Base-by-base conservation (phyloP, 768 basidiomycete genomes). In the Russula sp. region DNA sequence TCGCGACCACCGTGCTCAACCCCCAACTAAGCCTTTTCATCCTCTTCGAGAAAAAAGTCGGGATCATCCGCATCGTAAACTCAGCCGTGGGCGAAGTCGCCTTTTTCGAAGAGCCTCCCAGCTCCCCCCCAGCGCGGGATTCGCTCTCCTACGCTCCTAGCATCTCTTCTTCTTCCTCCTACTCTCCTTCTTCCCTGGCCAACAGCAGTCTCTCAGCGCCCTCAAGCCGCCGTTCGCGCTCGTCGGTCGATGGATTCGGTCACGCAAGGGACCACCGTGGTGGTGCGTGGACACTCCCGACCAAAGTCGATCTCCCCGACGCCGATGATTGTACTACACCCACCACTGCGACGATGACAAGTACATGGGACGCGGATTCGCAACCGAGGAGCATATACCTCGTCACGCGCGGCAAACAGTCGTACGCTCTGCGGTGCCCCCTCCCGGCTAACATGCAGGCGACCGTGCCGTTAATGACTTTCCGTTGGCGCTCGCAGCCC, bases 1-100 rank as follows among this genome's bases (percentile, higher is more conserved):
- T 53, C 46, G 42, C 46, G 30, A 70, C 75, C 18, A 72, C 79
- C 64, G 77, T 78, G 61, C 89, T 89, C 70, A 87, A 87, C 22
- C 81, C 82, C 5, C 90, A 92, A 68, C 83, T 90, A 70, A 85
- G 84, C 68, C 76, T 94, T n/a, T 92, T 92, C 71, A 84, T 90
- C 62, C 77, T 86, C 26, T 94, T 94, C 72, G 92, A 94, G 73
- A 93, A 93, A 76, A 94, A 90, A 71, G 90, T 90, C 2, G 83
- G 85, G n/a, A 77, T 90, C 75, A 92, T 94, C 68, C 87, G 92
- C 24, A 72, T 93, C 26, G 83, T 84, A 6, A 91, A 93, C 73
- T 84, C 92, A 34, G 86, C 88, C 26, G 92, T 92, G 8, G 84
- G 87, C 38, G 92, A 94, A 72, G 79, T 93, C 28, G 85, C 89